A percentile compares a stretch with the other conserved stretches of the same genome.
These are phyloP conservation scores for slime mould (Dictyostelium discoideum) DNA, from an alignment of 78 protist genomes.

Conservation along the genomic window DNA sequence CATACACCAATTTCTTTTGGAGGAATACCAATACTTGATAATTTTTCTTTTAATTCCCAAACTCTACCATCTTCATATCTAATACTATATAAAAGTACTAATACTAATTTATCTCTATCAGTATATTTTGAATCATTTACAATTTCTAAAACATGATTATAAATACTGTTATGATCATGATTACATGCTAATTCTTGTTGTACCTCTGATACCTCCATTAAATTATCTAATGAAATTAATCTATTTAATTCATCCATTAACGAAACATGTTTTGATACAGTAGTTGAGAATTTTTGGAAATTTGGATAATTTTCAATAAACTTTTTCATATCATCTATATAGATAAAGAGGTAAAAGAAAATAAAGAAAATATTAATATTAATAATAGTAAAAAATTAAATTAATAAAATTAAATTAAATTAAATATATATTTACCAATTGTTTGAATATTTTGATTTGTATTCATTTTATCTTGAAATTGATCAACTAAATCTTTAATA, in stretches of 20 bases:
- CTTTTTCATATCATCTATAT: constrained; percentile 93
- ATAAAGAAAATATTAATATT: not conserved
- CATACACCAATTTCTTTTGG: not conserved
- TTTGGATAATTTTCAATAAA: constrained; percentile 97
- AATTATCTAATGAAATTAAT: constrained; percentile 14
- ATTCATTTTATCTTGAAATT: constrained; percentile 80
- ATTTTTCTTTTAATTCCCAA: constrained; percentile 58
- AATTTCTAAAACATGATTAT: not conserved
- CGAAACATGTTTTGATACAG: constrained; percentile 92
- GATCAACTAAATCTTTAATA: constrained; percentile 91
- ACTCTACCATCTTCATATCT: constrained; percentile 87
- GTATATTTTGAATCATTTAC: not conserved
- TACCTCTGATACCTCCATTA: constrained; percentile 87
- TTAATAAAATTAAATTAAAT: too few species aligned
- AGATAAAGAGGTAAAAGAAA: not conserved
- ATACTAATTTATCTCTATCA: constrained; percentile 78
- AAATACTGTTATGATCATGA: constrained; percentile 57
- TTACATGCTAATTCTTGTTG: constrained; percentile 96
- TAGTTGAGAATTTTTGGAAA: constrained; percentile 88
- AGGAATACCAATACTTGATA: constrained; percentile 30
- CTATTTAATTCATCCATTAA: constrained; percentile 81
- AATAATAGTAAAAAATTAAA: not conserved
- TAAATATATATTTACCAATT: constrained; percentile 45
- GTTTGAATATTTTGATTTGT: constrained; percentile 84
- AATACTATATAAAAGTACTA: constrained; percentile 92